These are phyloP conservation scores for Aspergillus cavernicola DNA, from an alignment of 495 filamentous ascomycete genomes.

Conservation along the genomic window DNA sequence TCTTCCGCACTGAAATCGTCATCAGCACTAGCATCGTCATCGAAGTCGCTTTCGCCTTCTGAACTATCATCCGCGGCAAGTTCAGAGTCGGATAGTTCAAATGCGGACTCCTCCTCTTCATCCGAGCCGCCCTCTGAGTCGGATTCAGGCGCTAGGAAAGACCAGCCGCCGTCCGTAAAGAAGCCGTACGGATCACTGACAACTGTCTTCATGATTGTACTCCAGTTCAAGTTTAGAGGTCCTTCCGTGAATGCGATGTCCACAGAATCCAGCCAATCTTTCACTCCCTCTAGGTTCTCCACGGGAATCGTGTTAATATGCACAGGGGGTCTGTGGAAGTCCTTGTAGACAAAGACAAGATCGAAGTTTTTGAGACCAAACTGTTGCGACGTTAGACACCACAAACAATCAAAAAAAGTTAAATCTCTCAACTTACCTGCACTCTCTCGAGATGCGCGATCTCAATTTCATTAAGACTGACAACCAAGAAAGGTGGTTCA, in stretches of 20 bases:
- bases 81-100: slow-evolving; percentile 84
- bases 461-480: slow-evolving; percentile 94
- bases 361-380: slow-evolving; percentile 99
- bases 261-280: slow-evolving; percentile 95
- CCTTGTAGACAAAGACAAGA: slow-evolving; percentile 95
- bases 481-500: slow-evolving; percentile 91
- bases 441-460: slow-evolving; percentile 95
- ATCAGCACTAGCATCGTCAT: slow-evolving; percentile 82
- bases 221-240: slow-evolving; percentile 96
- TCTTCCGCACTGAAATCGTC: slow-evolving; percentile 70
- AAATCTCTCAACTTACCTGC: slow-evolving; percentile 47
- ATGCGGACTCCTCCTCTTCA: slow-evolving; percentile 85
- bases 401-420: not conserved
- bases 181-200: slow-evolving; percentile 89
- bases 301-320: slow-evolving; percentile 99
- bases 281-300: slow-evolving; percentile 88
- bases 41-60: slow-evolving; percentile 88
- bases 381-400: slow-evolving; percentile 32
- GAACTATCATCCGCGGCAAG: slow-evolving; percentile 75
- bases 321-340: slow-evolving; percentile 79
- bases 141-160: slow-evolving; percentile 81
- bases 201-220: slow-evolving; percentile 99
- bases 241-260: slow-evolving; percentile 94
- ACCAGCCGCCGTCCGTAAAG: slow-evolving; percentile 94
- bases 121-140: slow-evolving; percentile 78